A percentile compares a stretch with the other conserved stretches of the same genome.
Evolutionary conservation across 148 eudicot genomes (phyloP).

Genomic region (Chenopodium berlandieri): DNA sequence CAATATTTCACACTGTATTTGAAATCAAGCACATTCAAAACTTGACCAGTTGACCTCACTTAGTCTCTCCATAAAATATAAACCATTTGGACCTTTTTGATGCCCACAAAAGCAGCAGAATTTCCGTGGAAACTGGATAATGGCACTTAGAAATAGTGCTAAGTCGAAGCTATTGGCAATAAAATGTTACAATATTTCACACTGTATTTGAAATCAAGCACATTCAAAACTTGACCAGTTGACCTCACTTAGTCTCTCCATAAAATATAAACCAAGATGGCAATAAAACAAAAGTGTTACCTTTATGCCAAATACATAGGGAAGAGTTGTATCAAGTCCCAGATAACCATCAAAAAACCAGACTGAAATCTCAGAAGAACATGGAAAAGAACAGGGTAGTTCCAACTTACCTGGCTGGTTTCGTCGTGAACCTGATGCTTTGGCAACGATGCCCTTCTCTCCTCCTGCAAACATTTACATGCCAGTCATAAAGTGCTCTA

Average conservation of each 20-base stretch:
- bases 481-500: neutral
- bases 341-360: constrained; percentile 21
- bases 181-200: constrained; percentile 28
- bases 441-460: constrained; percentile 87
- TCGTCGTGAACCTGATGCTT: constrained; percentile 99
- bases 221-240: constrained; percentile 3
- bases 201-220: constrained; percentile 19
- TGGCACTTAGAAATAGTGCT: constrained; percentile 40
- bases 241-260: constrained; percentile 12
- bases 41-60: neutral
- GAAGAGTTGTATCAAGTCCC: constrained; percentile 22
- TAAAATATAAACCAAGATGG: constrained; percentile 10
- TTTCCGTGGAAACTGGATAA: constrained; percentile 56
- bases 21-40: constrained; percentile 22
- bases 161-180: constrained; percentile 31
- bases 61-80: constrained; percentile 10
- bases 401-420: constrained; percentile 98
- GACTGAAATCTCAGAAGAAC: constrained; percentile 25
- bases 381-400: constrained; percentile 31
- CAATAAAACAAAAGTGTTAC: constrained; percentile 18
- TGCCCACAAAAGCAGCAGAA: constrained; percentile 63
- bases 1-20: constrained; percentile 20
- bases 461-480: constrained; percentile 60
- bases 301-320: constrained; percentile 20
- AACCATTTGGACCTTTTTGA: constrained; percentile 58